These are phyloP conservation scores for Rosa multiflora DNA, from an alignment of 306 rosid species.

Conservation along the genomic window DNA sequence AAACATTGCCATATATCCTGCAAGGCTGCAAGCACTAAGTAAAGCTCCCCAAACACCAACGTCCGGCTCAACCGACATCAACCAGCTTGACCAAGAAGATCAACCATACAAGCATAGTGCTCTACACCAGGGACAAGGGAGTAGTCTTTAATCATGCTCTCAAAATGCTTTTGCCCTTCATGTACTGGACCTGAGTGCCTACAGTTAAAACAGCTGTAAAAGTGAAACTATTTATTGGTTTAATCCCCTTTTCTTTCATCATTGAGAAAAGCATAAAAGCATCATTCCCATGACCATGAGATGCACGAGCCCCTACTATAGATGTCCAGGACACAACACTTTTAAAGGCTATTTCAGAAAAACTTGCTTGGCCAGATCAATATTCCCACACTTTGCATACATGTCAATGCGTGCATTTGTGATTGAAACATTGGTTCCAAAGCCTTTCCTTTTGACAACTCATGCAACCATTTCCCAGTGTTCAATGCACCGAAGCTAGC, in stretches of 20 bases:
- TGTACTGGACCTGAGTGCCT: conserved; percentile 53
- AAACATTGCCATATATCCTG: conserved; percentile 55
- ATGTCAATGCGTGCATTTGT: conserved; percentile 26
- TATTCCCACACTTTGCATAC: conserved; percentile 36
- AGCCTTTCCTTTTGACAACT: background rate
- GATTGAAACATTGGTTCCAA: conserved; percentile 14
- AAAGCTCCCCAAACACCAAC: conserved; percentile 66
- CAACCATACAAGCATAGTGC: conserved; percentile 75
- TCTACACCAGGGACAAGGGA: conserved; percentile 47
- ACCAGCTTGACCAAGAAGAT: conserved; percentile 74
- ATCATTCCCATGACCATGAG: conserved; percentile 55
- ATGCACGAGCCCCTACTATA: conserved; percentile 38
- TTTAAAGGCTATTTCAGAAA: conserved; percentile 13
- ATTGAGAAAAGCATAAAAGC: conserved; percentile 53
- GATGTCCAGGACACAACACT: conserved; percentile 28
- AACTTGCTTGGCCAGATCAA: conserved; percentile 19
- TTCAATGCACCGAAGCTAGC: conserved; percentile 14
- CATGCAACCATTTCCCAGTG: conserved; percentile 19
- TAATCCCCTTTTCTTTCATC: conserved; percentile 46
- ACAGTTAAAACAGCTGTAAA: conserved; percentile 64
- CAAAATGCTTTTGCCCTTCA: conserved; percentile 49
- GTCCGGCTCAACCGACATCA: conserved; percentile 55
- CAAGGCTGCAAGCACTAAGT: conserved; percentile 62
- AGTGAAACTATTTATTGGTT: conserved; percentile 55
- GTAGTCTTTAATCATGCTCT: conserved; percentile 47